phyloP scores from a whole-genome alignment of 139 green algal genomes.

The Chlorella sp. region DNA sequence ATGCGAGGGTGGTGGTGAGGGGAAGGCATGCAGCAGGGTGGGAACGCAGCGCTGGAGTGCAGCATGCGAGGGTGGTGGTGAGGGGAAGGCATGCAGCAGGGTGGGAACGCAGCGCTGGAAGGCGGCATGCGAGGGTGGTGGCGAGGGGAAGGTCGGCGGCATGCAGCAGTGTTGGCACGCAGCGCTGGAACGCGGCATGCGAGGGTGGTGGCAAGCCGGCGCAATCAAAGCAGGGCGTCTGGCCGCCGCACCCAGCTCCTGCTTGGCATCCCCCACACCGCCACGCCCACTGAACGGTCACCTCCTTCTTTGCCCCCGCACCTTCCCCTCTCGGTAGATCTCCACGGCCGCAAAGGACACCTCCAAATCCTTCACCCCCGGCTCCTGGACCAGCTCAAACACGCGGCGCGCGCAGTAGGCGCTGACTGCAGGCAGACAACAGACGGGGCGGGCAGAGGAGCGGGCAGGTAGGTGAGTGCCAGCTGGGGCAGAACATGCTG shows the following conservation, averaged over 20 bases:
- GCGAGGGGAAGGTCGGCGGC: too few relatives aligned
- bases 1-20: too few relatives aligned
- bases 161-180: background rate
- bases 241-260: background rate
- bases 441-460: background rate
- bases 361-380: background rate
- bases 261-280: background rate
- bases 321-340: slow-evolving; percentile 37
- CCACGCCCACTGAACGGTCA: background rate
- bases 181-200: too few relatives aligned
- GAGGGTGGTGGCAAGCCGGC: too few relatives aligned
- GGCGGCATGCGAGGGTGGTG: too few relatives aligned
- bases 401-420: slow-evolving; percentile 15
- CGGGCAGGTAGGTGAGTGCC: background rate
- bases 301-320: background rate
- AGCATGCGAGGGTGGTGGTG: too few relatives aligned
- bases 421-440: slow-evolving; percentile 18
- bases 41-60: too few relatives aligned
- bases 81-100: too few relatives aligned
- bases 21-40: too few relatives aligned
- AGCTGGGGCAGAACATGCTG: background rate
- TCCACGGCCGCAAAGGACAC: slow-evolving; percentile 10
- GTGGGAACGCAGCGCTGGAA: too few relatives aligned
- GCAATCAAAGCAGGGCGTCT: too few relatives aligned
- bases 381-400: slow-evolving; percentile 35